A percentile compares a stretch with the other conserved stretches of the same genome.
These are phyloP conservation scores for Verticillium isaacii DNA, from an alignment of 2,329 filamentous ascomycete species.

Conservation along the genomic window DNA sequence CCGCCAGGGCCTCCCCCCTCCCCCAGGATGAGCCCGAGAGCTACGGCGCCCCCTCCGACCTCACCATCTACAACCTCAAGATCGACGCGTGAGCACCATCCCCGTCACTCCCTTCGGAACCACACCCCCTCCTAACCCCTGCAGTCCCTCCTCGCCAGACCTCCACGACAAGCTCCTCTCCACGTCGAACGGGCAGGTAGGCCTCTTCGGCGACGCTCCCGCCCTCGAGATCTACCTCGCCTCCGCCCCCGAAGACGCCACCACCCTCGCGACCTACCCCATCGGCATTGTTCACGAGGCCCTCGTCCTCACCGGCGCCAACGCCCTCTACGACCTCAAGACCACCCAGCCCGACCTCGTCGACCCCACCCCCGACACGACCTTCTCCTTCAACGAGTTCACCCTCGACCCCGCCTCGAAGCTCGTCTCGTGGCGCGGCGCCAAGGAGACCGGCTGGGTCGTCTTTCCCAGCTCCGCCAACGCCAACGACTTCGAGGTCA, in stretches of 20 bases:
- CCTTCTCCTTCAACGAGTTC: conserved; percentile 1
- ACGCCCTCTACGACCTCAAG: conserved; percentile 2
- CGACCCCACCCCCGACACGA: neutral
- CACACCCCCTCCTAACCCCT: neutral
- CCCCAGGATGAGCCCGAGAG: neutral
- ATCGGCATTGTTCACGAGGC: neutral
- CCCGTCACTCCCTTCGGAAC: neutral
- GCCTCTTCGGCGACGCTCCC: neutral
- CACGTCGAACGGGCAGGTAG: neutral
- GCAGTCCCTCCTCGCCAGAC: neutral
- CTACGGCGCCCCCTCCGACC: neutral
- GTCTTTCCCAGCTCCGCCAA: neutral
- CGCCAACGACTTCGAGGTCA: neutral
- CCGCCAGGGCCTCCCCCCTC: neutral
- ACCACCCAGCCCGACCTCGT: neutral
- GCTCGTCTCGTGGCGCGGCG: neutral
- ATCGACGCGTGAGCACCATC: neutral
- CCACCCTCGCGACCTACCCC: neutral
- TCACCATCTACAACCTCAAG: neutral
- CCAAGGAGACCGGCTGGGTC: neutral
- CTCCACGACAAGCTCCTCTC: conserved; percentile 2
- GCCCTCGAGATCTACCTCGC: neutral
- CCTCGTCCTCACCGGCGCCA: neutral
- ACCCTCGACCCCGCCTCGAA: neutral
- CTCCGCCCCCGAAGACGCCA: neutral